These are phyloP conservation scores for Magnusiomyces sp. DNA, from an alignment of 1,139 yeast genomes.

Conservation along the genomic window DNA sequence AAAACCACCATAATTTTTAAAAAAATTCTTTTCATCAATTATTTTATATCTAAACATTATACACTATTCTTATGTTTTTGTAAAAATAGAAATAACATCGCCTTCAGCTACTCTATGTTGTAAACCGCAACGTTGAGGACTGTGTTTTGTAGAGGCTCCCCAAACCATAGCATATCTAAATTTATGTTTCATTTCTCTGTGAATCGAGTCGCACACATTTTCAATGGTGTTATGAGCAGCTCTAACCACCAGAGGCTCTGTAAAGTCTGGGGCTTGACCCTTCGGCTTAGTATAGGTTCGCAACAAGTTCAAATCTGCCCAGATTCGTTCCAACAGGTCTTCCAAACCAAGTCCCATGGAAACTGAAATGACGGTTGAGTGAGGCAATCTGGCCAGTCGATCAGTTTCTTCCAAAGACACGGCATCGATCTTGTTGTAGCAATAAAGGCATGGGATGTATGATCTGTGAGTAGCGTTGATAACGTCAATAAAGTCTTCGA, in stretches of 20 bases:
- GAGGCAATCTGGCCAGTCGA: conserved; percentile 81
- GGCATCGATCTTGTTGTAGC: conserved; percentile 90
- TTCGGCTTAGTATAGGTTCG: conserved; percentile 82
- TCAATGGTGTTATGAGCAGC: conserved; percentile 62
- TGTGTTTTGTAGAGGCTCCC: conserved; percentile 93
- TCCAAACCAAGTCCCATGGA: conserved; percentile 77
- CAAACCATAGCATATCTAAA: conserved; percentile 93
- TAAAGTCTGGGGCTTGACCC: conserved; percentile 71
- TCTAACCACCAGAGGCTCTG: conserved; percentile 88
- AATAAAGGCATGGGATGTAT: conserved; percentile 85
- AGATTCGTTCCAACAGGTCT: conserved; percentile 83
- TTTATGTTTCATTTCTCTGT: conserved; percentile 83
- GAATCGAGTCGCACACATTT: conserved; percentile 86
- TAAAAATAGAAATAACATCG: conserved; percentile 85
- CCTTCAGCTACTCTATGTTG: conserved; percentile 80
- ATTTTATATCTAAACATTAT: conserved; percentile 3
- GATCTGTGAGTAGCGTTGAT: conserved; percentile 81
- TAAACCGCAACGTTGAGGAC: conserved; percentile 94
- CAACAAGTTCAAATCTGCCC: conserved; percentile 77
- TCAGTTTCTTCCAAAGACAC: conserved; percentile 93
- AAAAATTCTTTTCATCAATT: background rate
- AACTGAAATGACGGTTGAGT: conserved; percentile 90
- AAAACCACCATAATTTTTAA: background rate
- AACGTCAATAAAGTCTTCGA: conserved; percentile 90
- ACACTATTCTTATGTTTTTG: conserved; percentile 41